Evolutionary conservation across 306 rosid species (phyloP).

Genomic region (Purshia tridentata): DNA sequence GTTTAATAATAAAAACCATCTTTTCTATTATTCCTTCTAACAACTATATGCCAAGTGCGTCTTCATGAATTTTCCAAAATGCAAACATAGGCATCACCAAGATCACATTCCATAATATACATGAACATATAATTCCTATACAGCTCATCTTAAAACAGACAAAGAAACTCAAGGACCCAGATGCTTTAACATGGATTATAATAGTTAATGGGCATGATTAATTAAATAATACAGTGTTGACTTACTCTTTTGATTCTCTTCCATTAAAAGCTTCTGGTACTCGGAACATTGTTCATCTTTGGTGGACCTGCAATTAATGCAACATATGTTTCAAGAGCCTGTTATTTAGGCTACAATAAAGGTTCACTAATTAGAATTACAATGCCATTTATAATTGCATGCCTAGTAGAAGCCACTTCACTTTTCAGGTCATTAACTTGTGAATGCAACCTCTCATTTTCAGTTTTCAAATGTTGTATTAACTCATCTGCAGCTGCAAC

Average conservation of each 20-base stretch:
- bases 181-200: slow-evolving; percentile 2
- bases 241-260: slow-evolving; percentile 71
- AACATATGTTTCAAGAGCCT: slow-evolving; percentile 23
- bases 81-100: neutral
- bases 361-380: neutral
- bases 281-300: slow-evolving; percentile 49
- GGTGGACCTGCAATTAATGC: slow-evolving; percentile 48
- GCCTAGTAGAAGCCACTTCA: slow-evolving; percentile 67
- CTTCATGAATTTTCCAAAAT: neutral
- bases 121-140: neutral
- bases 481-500: slow-evolving; percentile 75
- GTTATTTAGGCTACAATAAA: neutral
- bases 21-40: neutral
- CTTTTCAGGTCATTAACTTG: slow-evolving; percentile 60
- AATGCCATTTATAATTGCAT: slow-evolving; percentile 24
- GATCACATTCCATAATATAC: neutral
- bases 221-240: neutral
- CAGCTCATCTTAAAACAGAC: neutral
- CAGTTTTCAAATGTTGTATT: slow-evolving; percentile 58
- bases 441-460: slow-evolving; percentile 54
- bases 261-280: slow-evolving; percentile 51
- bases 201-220: neutral
- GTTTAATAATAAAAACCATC: neutral
- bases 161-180: slow-evolving; percentile 9
- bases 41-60: neutral